Evolutionary conservation across 202 grass and related monocot species (phyloP), one percentile per base, ranked within the genome.

Genomic region (Hordeum pubiflorum): DNA sequence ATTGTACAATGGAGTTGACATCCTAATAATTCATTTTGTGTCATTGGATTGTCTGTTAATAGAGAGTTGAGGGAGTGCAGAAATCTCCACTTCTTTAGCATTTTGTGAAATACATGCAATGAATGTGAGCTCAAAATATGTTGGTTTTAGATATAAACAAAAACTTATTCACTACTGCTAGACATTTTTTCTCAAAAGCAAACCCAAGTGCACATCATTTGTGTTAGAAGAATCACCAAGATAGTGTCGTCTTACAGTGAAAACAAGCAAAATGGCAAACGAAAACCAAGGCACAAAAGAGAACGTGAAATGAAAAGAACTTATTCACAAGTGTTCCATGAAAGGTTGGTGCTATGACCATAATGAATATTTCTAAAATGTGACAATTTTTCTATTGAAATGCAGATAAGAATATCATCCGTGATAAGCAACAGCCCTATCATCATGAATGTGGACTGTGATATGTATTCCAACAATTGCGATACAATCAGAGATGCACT

Each of bases 381-480:
- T 66, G 7, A 24, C 10, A 32, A 20, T 6, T 52, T 72, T 72
- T 72, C 26, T 73, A 72, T 32, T 72, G 15, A 84, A 85, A 65
- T 77, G 34, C 61, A 97, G 90, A 82, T 93, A 78, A 87, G 90
- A 36, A 84, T 87, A 52, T 89, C 93, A 52, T 75, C 90, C 3
- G 76, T 72, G 21, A 84, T 93, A 82, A 91, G 93, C 82, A 91
- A 93, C 79, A 81, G 74, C 44, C 86, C 90, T 14, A 46, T 93
- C 66, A 93, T 93, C 52, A 52, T 97, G 79, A 97, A 91, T 57
- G 75, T 93, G 74, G 88, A 97, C 40, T 93, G 90, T 40, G 86
- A 89, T 87, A 89, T 91, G 93, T 93, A 91, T 66, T 91, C 88
- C 58, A 93, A 93, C 75, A 82, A 87, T 27, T 73, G 36, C 1